phyloP scores from a whole-genome alignment of 805 yeast genomes.

The Sugiyamaella qingdaonensis region DNA sequence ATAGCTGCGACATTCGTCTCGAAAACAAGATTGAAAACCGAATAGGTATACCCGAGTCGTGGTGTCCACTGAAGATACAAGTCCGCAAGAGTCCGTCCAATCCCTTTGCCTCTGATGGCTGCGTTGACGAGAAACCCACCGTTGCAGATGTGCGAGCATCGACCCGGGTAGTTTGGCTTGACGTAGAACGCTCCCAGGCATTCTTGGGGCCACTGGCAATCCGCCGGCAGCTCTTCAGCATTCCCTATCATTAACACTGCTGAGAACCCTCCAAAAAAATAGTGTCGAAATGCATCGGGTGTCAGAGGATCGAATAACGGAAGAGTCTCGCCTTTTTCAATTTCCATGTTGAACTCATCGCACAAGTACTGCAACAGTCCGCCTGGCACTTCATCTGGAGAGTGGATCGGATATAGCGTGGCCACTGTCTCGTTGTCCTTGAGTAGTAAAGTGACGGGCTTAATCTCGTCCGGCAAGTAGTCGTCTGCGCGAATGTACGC shows the following conservation, averaged over 20 bases:
- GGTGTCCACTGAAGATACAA: conserved; percentile 72
- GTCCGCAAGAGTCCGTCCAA: conserved; percentile 66
- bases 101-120: conserved; percentile 55
- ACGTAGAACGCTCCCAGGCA: conserved; percentile 73
- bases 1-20: conserved; percentile 72
- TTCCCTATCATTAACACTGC: conserved; percentile 55
- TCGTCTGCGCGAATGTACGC: conserved; percentile 3
- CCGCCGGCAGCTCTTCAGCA: conserved; percentile 21
- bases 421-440: conserved; percentile 50
- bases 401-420: conserved; percentile 59
- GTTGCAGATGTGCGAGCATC: conserved; percentile 83
- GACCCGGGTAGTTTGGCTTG: conserved; percentile 81
- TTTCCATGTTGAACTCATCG: conserved; percentile 58
- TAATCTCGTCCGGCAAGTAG: conserved; percentile 28
- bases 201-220: conserved; percentile 41
- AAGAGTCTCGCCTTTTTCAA: conserved; percentile 72
- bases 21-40: conserved; percentile 85
- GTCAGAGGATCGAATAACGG: conserved; percentile 45
- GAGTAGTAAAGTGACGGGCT: conserved; percentile 66
- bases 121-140: conserved; percentile 76
- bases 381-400: conserved; percentile 46
- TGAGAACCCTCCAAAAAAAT: conserved; percentile 65
- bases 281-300: conserved; percentile 50
- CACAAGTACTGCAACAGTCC: conserved; percentile 45
- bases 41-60: conserved; percentile 67